Base-by-base conservation (phyloP, 1,284 basidiomycete genomes). In the Trametes versicolor region DNA sequence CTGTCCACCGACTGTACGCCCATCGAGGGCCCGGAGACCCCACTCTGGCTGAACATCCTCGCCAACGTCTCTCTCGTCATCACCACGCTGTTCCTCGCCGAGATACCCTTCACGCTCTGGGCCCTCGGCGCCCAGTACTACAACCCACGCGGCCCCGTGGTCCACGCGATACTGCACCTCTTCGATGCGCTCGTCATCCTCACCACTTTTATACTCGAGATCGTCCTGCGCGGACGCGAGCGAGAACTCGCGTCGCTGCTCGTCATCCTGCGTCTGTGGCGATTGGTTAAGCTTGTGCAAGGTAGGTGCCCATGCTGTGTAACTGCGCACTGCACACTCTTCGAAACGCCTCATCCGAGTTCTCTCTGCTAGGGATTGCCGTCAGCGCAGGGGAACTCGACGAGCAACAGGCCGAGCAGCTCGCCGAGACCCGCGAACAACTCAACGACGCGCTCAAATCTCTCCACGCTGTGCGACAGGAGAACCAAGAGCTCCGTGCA, bases 261-360 rank as follows among this genome's bases (percentile, higher is more conserved):
- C 45, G 82, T 94, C 53, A 79, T 91, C 10, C 79, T 94, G 23
- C 91, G 93, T 75, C 74, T 94, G 12, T 93, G 92, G 92, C 82
- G 93, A 36, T 79, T 94, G 27, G 84, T 94, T 32, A 92, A 93
- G 73, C 80, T 94, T 13, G 88, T 93, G 23, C 90, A 89, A 82
- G 91, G 92, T 92, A 67, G 29, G 37, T 29, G 10, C 4, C n/a
- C 2, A 23, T 21, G 25, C 10, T 48, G 7, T 12, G 23, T n/a
- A n/a, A n/a, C n/a, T n/a, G n/a, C n/a, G n/a, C n/a, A 13, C 8
- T 23, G 23, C 21, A 13, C 43, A n/a, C 7, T 9, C 21, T 48
- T n/a, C 45, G 10, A 34, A 19, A 15, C 39, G 58, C 53, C 58
- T 50, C 58, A 41, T 37, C n/a, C n/a, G n/a, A n/a, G n/a, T n/a